A percentile compares a stretch with the other conserved stretches of the same genome.
These are phyloP conservation scores for Cryptosporidium sp. DNA, from an alignment of 169 alveolate genomes.

Conservation along the genomic window DNA sequence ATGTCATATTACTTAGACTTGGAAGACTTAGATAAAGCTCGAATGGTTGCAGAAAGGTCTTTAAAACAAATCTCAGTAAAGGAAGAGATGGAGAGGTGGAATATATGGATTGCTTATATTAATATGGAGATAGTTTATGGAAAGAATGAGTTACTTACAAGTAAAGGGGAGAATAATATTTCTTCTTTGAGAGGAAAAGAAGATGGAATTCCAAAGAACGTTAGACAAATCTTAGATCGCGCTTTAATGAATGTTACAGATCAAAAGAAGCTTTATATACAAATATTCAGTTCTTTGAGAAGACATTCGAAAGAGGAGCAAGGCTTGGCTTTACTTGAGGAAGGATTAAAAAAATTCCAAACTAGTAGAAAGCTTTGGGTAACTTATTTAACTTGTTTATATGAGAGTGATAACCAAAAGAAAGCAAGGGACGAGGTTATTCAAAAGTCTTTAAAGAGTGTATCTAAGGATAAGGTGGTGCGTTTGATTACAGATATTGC, in stretches of 20 bases:
- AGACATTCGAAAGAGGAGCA: constrained; percentile 5
- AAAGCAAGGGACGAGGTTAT: constrained; percentile 63
- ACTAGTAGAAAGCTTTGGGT: constrained; percentile 78
- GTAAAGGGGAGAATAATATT: background rate
- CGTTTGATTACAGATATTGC: constrained; percentile 82
- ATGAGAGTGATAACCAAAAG: constrained; percentile 22
- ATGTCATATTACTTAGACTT: constrained; percentile 85
- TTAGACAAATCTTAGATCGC: constrained; percentile 28
- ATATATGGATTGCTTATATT: constrained; percentile 85
- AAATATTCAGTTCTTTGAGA: constrained; percentile 23
- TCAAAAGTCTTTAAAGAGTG: constrained; percentile 54
- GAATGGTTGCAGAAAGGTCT: constrained; percentile 86
- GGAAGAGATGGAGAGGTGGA: constrained; percentile 83
- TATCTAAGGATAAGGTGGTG: constrained; percentile 27
- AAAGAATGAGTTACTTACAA: background rate
- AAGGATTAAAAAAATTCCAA: constrained; percentile 47
- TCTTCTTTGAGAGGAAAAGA: constrained; percentile 2
- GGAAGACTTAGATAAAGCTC: constrained; percentile 84
- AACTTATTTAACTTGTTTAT: constrained; percentile 66
- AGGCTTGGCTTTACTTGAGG: constrained; percentile 12
- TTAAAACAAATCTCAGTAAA: constrained; percentile 83
- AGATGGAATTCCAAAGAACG: constrained; percentile 13
- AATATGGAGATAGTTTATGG: constrained; percentile 88
- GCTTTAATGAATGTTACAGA: constrained; percentile 53
- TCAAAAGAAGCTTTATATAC: constrained; percentile 57